Percentiles rank a stretch among this genome's conserved stretches.
Evolutionary conservation across 2,329 filamentous ascomycete genomes (phyloP).

Genomic region (Calonectria montana): DNA sequence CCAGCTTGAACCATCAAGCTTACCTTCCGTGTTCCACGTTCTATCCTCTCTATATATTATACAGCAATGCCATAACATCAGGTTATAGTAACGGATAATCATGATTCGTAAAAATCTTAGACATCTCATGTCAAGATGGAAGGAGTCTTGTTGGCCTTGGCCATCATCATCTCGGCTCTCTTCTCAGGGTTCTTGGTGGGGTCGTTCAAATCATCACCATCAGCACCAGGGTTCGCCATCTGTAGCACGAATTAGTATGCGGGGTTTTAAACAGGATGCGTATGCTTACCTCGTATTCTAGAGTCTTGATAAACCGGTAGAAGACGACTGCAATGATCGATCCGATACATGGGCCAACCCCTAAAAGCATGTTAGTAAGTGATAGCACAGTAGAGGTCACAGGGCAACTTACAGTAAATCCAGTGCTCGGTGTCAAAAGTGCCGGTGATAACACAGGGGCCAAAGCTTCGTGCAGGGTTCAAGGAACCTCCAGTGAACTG

Average conservation of each 20-base stretch:
- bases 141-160: constrained; percentile 28
- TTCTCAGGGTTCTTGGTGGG: constrained; percentile 57
- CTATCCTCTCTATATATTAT: neutral
- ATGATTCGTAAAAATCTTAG: neutral
- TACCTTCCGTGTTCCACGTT: neutral
- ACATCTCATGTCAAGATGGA: constrained; percentile 34
- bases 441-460: constrained; percentile 56
- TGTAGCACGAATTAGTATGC: constrained; percentile 23
- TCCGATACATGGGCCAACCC: constrained; percentile 49
- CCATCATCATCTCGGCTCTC: constrained; percentile 42
- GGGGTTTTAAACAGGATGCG: neutral
- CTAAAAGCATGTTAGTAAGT: constrained; percentile 21
- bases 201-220: constrained; percentile 56
- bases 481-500: constrained; percentile 61
- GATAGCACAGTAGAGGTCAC: neutral
- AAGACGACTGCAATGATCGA: constrained; percentile 50
- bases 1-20: neutral
- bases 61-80: neutral
- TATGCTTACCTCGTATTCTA: constrained; percentile 50
- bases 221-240: constrained; percentile 60
- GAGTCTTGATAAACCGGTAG: constrained; percentile 54
- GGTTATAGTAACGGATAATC: neutral
- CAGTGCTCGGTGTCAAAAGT: constrained; percentile 58
- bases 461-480: constrained; percentile 60
- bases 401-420: constrained; percentile 54